Evolutionary conservation across 805 yeast species (phyloP), one percentile per base, ranked within the genome.

Genomic region (Naumovozyma castellii): DNA sequence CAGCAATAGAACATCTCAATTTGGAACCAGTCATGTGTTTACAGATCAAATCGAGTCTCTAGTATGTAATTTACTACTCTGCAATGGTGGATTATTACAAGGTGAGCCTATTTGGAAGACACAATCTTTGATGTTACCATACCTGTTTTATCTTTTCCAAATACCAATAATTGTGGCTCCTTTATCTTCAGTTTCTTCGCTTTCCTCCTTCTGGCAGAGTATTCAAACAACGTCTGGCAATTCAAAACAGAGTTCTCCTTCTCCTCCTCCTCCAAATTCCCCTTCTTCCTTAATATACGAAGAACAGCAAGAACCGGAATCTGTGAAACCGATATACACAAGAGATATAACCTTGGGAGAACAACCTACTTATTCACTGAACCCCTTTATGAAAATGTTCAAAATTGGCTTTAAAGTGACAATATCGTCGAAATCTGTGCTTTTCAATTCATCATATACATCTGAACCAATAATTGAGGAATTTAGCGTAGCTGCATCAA

Each of bases 401-500:
- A 55, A 53, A 32, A 45, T 51, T 19, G 64, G 64, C 2, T 46
- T 56, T 43, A 48, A 48, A 19, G 49, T 56, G 1, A 41, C 54
- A 2, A 20, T 59, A 6, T 57, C 62, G 1, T 53, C 57, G 5
- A 52, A 47, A 22, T 59, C 62, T 1, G 48, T 57, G 3, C 45
- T 59, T 10, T 53, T 46, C 38, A 59, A 57, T 38, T 54, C 54
- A 15, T 59, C 62, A 2, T 59, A 57, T 38, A 59, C 64, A 2
- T 35, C 43, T 34, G 64, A 59, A 37, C 64, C 64, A 1, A 41
- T 56, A 5, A 53, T 59, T 18, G 64, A 59, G 41, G 64, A 59
- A 31, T 59, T 55, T 36, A 57, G 64, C 40, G 61, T 59, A 10
- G 64, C 64, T 3, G 64, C 64, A 2, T 57, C 61, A 38, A 59